phyloP scores from a whole-genome alignment of 805 yeast species.

The Schizosaccharomyces lindneri region DNA sequence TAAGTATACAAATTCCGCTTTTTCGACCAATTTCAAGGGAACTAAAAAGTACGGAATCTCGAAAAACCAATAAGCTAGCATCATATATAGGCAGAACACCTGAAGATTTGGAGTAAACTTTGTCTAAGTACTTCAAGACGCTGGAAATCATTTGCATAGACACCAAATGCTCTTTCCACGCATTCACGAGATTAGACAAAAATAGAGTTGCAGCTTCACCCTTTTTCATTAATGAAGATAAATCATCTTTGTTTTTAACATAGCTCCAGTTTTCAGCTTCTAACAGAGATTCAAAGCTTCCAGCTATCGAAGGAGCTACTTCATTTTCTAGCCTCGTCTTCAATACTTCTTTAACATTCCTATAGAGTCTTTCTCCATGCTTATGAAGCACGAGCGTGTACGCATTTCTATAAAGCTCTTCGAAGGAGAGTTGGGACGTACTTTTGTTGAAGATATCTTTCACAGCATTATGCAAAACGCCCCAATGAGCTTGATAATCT shows the following conservation, averaged over 20 bases:
- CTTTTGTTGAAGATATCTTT: conserved; percentile 44
- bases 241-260: background rate
- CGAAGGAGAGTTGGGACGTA: conserved; percentile 55
- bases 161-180: conserved; percentile 51
- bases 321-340: conserved; percentile 19
- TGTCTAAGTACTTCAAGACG: conserved; percentile 62
- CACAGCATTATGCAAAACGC: conserved; percentile 37
- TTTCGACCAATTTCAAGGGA: conserved; percentile 27
- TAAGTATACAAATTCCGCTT: conserved; percentile 23
- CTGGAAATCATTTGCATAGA: conserved; percentile 62
- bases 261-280: background rate
- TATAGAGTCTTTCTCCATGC: conserved; percentile 39
- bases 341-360: conserved; percentile 28
- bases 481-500: conserved; percentile 48
- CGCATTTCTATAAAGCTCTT: conserved; percentile 55
- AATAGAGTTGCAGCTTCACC: background rate
- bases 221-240: background rate
- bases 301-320: conserved; percentile 4
- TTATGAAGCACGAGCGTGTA: conserved; percentile 52
- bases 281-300: background rate
- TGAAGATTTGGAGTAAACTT: conserved; percentile 53
- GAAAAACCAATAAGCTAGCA: conserved; percentile 43
- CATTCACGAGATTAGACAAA: conserved; percentile 13
- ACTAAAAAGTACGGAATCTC: conserved; percentile 30
- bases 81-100: conserved; percentile 44